These are phyloP conservation scores for Talaromyces ruber DNA, from an alignment of 495 filamentous ascomycete genomes.

Conservation along the genomic window DNA sequence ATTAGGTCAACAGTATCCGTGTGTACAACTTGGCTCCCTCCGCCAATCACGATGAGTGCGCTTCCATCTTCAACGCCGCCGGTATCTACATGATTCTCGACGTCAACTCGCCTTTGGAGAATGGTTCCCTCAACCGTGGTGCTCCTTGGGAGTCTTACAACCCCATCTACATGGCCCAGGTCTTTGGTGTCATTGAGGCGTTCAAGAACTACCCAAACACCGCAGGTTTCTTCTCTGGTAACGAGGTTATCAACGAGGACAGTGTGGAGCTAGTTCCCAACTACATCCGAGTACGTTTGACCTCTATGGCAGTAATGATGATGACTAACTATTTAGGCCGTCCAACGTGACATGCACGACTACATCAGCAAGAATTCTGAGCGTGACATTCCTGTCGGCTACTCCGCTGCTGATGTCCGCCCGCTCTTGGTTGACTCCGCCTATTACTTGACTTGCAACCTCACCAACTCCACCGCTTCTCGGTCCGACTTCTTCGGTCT, in stretches of 20 bases:
- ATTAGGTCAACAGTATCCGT: constrained; percentile 78
- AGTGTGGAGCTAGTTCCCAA: constrained; percentile 26
- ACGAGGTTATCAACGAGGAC: constrained; percentile 81
- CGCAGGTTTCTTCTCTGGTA: constrained; percentile 86
- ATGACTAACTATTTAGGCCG: constrained; percentile 39
- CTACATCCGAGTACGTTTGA: constrained; percentile 30
- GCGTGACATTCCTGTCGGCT: constrained; percentile 74
- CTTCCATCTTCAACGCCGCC: constrained; percentile 82
- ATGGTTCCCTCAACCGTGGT: constrained; percentile 64
- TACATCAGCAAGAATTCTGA: constrained; percentile 67
- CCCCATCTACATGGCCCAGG: constrained; percentile 65
- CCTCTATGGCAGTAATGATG: background rate
- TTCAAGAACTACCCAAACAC: constrained; percentile 92
- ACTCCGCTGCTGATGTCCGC: constrained; percentile 91
- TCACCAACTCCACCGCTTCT: constrained; percentile 54
- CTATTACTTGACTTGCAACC: constrained; percentile 78
- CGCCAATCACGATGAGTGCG: constrained; percentile 82
- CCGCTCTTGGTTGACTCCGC: constrained; percentile 67
- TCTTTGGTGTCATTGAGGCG: constrained; percentile 84
- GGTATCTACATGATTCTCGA: constrained; percentile 68
- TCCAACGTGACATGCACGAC: constrained; percentile 78
- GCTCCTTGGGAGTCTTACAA: constrained; percentile 66
- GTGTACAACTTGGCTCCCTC: constrained; percentile 85
- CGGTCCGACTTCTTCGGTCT: constrained; percentile 82
- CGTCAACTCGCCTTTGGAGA: constrained; percentile 83